Conservation (phyloP, 208 protist genomes). For the Crithidia sp. region DNA sequence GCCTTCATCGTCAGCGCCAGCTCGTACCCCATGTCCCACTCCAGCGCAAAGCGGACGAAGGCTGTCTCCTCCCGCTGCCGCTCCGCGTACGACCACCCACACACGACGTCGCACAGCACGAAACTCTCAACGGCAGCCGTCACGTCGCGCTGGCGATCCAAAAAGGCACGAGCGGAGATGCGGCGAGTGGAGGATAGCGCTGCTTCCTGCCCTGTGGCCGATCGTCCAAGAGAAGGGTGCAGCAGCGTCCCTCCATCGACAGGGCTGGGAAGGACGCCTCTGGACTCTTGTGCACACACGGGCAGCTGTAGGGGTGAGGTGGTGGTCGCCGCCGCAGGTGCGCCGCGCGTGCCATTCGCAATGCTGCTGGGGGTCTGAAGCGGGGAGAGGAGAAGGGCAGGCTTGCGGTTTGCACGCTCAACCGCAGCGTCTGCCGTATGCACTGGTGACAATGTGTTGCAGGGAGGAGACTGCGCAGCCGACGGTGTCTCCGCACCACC, state of each 20-base stretch:
- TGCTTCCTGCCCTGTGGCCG: neutral
- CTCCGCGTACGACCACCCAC: constrained; percentile 68
- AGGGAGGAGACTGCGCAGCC: neutral
- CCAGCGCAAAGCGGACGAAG: constrained; percentile 75
- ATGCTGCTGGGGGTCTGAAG: neutral
- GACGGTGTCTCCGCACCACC: neutral
- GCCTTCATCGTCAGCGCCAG: constrained; percentile 62
- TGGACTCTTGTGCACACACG: neutral
- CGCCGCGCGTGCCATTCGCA: neutral
- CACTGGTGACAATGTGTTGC: neutral
- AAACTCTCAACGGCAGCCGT: constrained; percentile 51
- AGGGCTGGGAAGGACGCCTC: too few species aligned
- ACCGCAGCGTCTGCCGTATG: neutral
- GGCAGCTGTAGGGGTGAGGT: constrained; percentile 20
- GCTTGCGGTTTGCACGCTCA: neutral
- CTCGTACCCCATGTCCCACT: constrained; percentile 89
- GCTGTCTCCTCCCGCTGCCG: constrained; percentile 41
- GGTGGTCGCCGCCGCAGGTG: neutral
- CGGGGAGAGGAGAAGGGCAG: constrained; percentile 2
- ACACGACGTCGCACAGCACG: constrained; percentile 51
- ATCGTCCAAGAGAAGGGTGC: neutral
- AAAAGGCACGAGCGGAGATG: constrained; percentile 25
- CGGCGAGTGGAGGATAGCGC: neutral
- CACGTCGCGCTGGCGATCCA: constrained; percentile 32
- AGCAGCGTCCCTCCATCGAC: neutral